Percentiles rank a stretch among this genome's conserved stretches.
Evolutionary conservation across 2,329 filamentous ascomycete genomes (phyloP).

Genomic region (Fusarium duplospermum): DNA sequence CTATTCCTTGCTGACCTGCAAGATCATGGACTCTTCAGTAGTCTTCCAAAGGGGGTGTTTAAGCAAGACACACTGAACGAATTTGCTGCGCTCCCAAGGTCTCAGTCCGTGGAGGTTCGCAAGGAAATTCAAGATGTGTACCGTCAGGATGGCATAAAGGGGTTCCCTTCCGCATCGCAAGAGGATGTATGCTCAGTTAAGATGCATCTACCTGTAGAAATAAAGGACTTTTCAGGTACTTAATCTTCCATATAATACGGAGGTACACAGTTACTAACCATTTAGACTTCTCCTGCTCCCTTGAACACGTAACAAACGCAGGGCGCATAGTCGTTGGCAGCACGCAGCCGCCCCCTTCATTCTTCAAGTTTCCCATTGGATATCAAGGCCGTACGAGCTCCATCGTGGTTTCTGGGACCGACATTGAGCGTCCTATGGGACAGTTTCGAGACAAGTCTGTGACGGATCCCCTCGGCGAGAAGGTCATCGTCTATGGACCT

Average conservation of each 20-base stretch:
- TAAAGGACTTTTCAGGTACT: constrained; percentile 62
- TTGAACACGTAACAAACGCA: constrained; percentile 65
- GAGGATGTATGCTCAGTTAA: constrained; percentile 28
- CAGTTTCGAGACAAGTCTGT: constrained; percentile 49
- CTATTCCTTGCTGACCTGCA: constrained; percentile 62
- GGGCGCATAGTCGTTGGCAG: constrained; percentile 54
- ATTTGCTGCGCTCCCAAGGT: constrained; percentile 18
- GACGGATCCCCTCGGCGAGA: constrained; percentile 2
- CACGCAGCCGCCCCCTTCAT: constrained; percentile 56
- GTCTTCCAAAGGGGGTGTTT: constrained; percentile 16
- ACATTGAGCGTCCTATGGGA: constrained; percentile 60
- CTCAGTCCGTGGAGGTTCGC: background rate
- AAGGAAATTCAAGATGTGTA: background rate
- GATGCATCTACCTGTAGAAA: constrained; percentile 66
- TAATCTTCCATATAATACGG: background rate
- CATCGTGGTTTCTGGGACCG: constrained; percentile 61
- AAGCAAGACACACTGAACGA: constrained; percentile 12
- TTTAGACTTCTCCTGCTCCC: constrained; percentile 66
- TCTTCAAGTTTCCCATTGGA: constrained; percentile 61
- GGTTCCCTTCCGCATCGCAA: constrained; percentile 13
- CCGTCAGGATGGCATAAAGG: background rate
- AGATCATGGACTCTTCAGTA: constrained; percentile 42
- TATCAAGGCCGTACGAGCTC: constrained; percentile 67
- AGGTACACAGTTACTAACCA: background rate
- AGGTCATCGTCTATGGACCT: constrained; percentile 41